Percentiles rank a stretch among this genome's conserved stretches.
phyloP scores from a whole-genome alignment of 192 early-diverging fungal genomes.

The Coemansia sp. region DNA sequence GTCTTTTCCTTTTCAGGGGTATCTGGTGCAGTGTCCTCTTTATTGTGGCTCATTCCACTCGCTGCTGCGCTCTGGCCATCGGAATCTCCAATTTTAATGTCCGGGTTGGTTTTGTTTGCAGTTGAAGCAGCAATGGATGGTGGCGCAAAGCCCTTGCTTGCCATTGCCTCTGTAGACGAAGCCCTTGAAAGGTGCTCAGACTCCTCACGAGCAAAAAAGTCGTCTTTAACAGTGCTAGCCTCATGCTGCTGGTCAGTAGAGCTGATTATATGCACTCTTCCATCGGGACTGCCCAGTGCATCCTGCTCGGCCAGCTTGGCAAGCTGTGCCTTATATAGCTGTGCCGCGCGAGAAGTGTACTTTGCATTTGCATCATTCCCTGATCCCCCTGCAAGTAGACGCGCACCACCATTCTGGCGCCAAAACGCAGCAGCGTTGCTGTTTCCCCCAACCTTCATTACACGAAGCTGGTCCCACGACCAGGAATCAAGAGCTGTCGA shows the following conservation, averaged over 20 bases:
- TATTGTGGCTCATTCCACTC: background rate
- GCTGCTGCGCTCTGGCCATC: background rate
- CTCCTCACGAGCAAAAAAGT: conserved; percentile 33
- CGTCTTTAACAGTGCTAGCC: conserved; percentile 7
- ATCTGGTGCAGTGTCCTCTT: background rate
- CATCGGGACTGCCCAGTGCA: conserved; percentile 26
- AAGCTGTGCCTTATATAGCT: conserved; percentile 81
- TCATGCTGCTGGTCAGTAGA: conserved; percentile 8
- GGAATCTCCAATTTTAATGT: background rate
- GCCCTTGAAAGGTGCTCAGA: conserved; percentile 14
- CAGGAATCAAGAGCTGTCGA: conserved; percentile 89
- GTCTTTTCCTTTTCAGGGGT: conserved; percentile 7
- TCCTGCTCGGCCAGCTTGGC: conserved; percentile 72
- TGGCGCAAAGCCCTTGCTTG: conserved; percentile 19
- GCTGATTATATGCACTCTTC: conserved; percentile 24
- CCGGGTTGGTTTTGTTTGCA: background rate
- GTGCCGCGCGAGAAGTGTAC: conserved; percentile 73
- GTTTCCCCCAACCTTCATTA: conserved; percentile 91
- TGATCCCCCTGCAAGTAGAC: conserved; percentile 24
- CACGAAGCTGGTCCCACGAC: conserved; percentile 88
- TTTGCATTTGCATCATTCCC: conserved; percentile 77
- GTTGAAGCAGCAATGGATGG: conserved; percentile 24
- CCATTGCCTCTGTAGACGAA: background rate
- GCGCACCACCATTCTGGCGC: conserved; percentile 64
- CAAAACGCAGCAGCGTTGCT: conserved; percentile 78